A percentile compares a stretch with the other conserved stretches of the same genome.
phyloP scores from a whole-genome alignment of 345 rosid species.

The Excoecaria agallocha region DNA sequence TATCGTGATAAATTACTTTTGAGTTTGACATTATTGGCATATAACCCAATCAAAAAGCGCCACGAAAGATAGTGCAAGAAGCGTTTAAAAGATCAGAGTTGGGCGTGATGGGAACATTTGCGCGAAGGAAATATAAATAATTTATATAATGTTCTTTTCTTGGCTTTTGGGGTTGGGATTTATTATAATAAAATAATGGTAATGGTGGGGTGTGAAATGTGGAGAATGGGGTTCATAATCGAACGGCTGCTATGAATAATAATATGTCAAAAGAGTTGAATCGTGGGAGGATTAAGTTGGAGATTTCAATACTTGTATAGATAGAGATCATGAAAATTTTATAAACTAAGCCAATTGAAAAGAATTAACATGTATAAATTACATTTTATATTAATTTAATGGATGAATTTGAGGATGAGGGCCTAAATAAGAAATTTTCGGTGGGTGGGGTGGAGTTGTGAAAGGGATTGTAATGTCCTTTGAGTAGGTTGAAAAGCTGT shows the following conservation, averaged over 20 bases:
- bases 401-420: too few relatives aligned
- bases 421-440: too few relatives aligned
- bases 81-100: not conserved
- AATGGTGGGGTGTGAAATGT: slow-evolving; percentile 2
- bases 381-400: too few relatives aligned
- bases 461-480: slow-evolving; percentile 15
- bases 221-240: not conserved
- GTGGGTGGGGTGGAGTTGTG: not conserved
- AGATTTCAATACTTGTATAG: too few relatives aligned
- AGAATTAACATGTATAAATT: too few relatives aligned
- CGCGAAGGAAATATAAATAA: slow-evolving; percentile 8
- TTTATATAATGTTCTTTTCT: too few relatives aligned
- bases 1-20: slow-evolving; percentile 17
- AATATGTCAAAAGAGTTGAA: not conserved
- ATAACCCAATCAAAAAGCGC: slow-evolving; percentile 8
- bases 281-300: not conserved
- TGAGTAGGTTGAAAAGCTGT: slow-evolving; percentile 5
- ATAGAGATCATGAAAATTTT: too few relatives aligned
- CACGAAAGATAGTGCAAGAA: slow-evolving; percentile 15
- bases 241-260: slow-evolving; percentile 24
- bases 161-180: too few relatives aligned
- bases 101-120: slow-evolving; percentile 29
- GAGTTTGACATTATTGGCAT: slow-evolving; percentile 3
- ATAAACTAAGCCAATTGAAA: too few relatives aligned
- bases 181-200: not conserved